Base-by-base conservation (phyloP, 2,329 filamentous ascomycete genomes). In the Fusarium sp. region DNA sequence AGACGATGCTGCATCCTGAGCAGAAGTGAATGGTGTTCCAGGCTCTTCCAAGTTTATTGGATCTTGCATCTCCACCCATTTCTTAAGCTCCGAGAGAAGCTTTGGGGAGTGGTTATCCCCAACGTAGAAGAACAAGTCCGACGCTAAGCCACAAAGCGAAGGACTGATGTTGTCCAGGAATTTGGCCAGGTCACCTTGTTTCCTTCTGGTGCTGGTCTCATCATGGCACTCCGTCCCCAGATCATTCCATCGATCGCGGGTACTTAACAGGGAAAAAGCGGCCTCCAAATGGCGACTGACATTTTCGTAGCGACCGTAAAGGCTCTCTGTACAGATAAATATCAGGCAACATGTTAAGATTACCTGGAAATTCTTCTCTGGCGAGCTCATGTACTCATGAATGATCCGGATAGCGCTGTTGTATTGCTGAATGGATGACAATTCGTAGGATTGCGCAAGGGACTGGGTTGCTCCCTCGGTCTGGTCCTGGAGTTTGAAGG, bases 151-250 rank as follows among this genome's bases (percentile, higher is more conserved):
- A 7, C 60, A 65, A 7, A 65, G 9, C 2, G 53, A 28, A 3
- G 62, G 62, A 2, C 62, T 46, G 0, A 65, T 65, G 1, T 59
- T 43, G n/a, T 65, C 44, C 60, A 65, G 59, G 4, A 65, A 65
- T 2, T 42, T 47, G 1, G 36, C 36, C 15, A 58, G 5, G 19
- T 45, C 33, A 6, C 3, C 10, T 13, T 36, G 33, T 10, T 44
- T 38, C 1, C 3, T 1, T 1, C 1, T 24, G 6, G 42, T 17
- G 14, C 22, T 13, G 8, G n/a, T 19, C 14, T 40, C n/a, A 36
- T 17, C 6, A 9, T 17, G 34, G 15, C 34, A 7, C 34, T 36
- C 34, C 17, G 17, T 36, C 8, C 34, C 34, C 38, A 40, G 6
- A 28, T 14, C 14, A 7, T 40, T 38, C 57, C 57, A 57, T 21